Evolutionary conservation across 140 eudicot species (phyloP), one percentile per base, ranked within the genome.

Genomic region (Flaveria floridana): DNA sequence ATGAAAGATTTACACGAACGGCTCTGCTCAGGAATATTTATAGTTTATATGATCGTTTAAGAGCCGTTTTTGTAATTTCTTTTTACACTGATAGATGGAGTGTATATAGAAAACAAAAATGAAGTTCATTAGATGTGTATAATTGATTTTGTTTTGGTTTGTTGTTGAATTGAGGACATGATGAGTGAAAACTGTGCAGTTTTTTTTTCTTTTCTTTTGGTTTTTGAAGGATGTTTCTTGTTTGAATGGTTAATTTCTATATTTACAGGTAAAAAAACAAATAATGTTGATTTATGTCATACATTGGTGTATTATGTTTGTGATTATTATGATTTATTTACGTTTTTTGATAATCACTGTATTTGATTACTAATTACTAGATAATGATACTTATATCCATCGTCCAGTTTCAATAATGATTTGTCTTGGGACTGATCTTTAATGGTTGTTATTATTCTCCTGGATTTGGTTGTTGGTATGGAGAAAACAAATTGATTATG

Each of bases 111-210:
- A 58, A 80, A 74, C 76, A 74, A n/a, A 51, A 73, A 67, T 68
- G 76, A 67, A 55, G 42, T 26, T 67, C 6, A 19, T 67, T 74
- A 67, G 55, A 74, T 70, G 80, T 80, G 81, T 75, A 80, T 80
- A 75, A 80, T 69, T 75, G 77, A 59, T 75, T 75, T 80, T 75
- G 73, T 46, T 75, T 75, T 75, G 78, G 51, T 69, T 34, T 28
- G 80, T 68, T 79, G 73, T 21, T 79, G 68, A 48, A 51, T 57
- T 69, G 68, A 68, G 76, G 72, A 75, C 68, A 75, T 61, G 58
- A 37, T 74, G 84, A 69, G 84, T 74, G 77, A 37, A 48, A 80
- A 68, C 68, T 80, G 84, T 80, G 81, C 80, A 80, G 84, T 59
- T 69, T 10, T 34, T 7, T 5, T 15, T 58, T 34, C 6, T 4